phyloP scores from a whole-genome alignment of 306 rosid species.

The Rubus idaeus region DNA sequence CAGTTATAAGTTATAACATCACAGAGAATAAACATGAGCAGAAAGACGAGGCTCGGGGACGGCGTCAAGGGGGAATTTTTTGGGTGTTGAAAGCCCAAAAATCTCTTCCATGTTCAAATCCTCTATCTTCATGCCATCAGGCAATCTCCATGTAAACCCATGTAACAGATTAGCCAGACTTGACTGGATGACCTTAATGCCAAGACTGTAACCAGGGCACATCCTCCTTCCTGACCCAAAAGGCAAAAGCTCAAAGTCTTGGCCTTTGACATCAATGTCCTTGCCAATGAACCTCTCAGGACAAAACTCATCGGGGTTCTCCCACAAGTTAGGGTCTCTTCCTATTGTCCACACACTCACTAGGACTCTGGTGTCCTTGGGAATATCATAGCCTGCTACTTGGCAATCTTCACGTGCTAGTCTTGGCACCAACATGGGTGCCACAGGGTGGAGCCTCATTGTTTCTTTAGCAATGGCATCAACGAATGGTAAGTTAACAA shows the following conservation, averaged over 20 bases:
- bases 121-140: slow-evolving; percentile 36
- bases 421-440: slow-evolving; percentile 75
- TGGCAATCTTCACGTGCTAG: slow-evolving; percentile 41
- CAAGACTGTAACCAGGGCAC: slow-evolving; percentile 85
- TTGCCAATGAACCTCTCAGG: slow-evolving; percentile 68
- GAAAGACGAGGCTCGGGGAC: slow-evolving; percentile 64
- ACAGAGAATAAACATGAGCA: slow-evolving; percentile 42
- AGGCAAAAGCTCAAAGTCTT: slow-evolving; percentile 70
- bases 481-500: slow-evolving; percentile 50
- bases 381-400: slow-evolving; percentile 62
- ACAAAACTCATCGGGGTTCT: slow-evolving; percentile 51
- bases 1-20: not conserved
- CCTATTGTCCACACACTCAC: slow-evolving; percentile 65
- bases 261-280: slow-evolving; percentile 64
- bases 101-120: slow-evolving; percentile 69
- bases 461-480: slow-evolving; percentile 60
- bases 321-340: slow-evolving; percentile 69
- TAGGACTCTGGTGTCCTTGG: slow-evolving; percentile 54
- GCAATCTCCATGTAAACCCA: slow-evolving; percentile 75
- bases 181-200: slow-evolving; percentile 68
- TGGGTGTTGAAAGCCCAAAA: slow-evolving; percentile 68
- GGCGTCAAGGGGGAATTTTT: slow-evolving; percentile 45
- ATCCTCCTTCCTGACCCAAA: slow-evolving; percentile 89
- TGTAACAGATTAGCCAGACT: slow-evolving; percentile 79
- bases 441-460: slow-evolving; percentile 85